Percentiles rank a stretch among this genome's conserved stretches.
Evolutionary conservation across 345 rosid species (phyloP).

Genomic region (Physaria fendleri): DNA sequence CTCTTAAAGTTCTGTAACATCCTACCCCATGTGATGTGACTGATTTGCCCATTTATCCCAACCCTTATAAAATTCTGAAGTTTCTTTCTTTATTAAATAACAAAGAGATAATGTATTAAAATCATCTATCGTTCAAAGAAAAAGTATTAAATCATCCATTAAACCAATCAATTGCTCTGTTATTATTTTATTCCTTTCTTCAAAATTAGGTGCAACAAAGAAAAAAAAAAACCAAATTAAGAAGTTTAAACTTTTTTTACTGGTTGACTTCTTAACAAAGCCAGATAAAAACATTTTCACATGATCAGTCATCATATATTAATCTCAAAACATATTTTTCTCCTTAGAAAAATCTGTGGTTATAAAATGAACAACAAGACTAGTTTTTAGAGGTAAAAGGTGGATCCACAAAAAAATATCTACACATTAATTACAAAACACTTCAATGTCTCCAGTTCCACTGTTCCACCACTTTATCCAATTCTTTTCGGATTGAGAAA

Average conservation of each 20-base stretch:
- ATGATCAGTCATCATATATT: no score
- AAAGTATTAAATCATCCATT: background rate
- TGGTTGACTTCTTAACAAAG: no score
- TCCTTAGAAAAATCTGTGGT: background rate
- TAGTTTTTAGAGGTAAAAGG: background rate
- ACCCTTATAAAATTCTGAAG: background rate
- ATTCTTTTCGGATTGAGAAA: background rate
- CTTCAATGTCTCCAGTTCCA: background rate
- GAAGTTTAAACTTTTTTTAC: background rate
- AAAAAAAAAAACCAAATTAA: background rate
- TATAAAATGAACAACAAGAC: background rate
- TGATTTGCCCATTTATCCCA: conserved; percentile 27
- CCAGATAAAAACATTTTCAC: no score
- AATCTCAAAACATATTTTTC: background rate
- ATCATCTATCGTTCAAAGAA: no score
- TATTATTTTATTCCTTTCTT: background rate
- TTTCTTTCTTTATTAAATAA: background rate
- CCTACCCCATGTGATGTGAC: conserved; percentile 21
- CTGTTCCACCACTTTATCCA: background rate
- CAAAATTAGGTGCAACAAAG: background rate
- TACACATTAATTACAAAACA: conserved; percentile 4
- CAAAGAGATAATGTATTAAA: background rate
- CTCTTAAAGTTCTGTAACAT: conserved; percentile 10
- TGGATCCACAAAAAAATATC: background rate
- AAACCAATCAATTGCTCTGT: background rate